phyloP scores from a whole-genome alignment of 2,329 filamentous ascomycete species.

The Aspergillus sp. region DNA sequence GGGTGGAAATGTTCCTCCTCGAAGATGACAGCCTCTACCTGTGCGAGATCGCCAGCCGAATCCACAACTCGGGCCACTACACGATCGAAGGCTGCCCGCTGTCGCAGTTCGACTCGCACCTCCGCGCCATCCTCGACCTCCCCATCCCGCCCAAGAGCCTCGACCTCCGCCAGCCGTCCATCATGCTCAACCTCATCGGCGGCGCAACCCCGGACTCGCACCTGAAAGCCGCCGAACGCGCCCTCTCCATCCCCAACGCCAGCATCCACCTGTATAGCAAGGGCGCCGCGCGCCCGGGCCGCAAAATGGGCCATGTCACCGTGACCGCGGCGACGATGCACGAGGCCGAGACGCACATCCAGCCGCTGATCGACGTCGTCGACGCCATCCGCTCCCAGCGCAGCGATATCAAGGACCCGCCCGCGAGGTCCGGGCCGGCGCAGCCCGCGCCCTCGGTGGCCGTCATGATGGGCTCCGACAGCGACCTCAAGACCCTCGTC shows the following conservation, averaged over 20 bases:
- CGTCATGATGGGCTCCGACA: constrained; percentile 43
- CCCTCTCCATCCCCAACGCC: constrained; percentile 49
- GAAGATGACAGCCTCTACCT: constrained; percentile 63
- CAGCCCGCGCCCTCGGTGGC: constrained; percentile 32
- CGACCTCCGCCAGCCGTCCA: constrained; percentile 38
- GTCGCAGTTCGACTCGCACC: constrained; percentile 86
- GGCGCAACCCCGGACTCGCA: constrained; percentile 52
- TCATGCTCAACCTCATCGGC: constrained; percentile 49
- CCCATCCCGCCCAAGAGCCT: constrained; percentile 48
- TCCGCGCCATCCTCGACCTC: constrained; percentile 68
- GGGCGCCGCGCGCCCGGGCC: constrained; percentile 66
- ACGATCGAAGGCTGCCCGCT: constrained; percentile 85
- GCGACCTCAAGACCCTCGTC: constrained; percentile 36
- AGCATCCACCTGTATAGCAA: constrained; percentile 88
- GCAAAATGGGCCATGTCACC: constrained; percentile 94
- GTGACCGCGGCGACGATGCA: constrained; percentile 60
- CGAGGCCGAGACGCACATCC: constrained; percentile 57
- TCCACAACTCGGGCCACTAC: constrained; percentile 90
- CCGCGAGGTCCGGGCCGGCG: constrained; percentile 20
- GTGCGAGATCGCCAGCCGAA: constrained; percentile 76
- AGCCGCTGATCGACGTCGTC: constrained; percentile 62
- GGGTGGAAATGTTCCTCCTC: constrained; percentile 90
- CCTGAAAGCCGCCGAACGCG: constrained; percentile 49
- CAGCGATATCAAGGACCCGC: constrained; percentile 25
- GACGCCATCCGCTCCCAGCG: constrained; percentile 66